Base-by-base conservation (phyloP, 1,284 basidiomycete genomes). In the Cutaneotrichosporon sp. region DNA sequence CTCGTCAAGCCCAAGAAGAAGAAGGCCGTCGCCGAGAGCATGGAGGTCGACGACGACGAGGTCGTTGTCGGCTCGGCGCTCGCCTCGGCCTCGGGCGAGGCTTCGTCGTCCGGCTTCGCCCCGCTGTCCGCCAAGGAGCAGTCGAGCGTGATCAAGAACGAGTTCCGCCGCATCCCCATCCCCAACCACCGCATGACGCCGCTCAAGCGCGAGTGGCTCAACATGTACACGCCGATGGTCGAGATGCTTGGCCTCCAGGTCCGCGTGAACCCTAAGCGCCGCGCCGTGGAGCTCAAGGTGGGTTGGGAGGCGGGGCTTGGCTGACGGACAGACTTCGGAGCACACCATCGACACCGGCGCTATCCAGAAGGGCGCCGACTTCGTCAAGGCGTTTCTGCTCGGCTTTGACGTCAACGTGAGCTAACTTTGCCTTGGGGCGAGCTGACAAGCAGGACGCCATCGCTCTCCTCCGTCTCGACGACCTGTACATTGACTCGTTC, bases 131-230 rank as follows among this genome's bases (percentile, higher is more conserved):
- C 68, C 7, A 59, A 70, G 0, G 69, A 71, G 14, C 64, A 70
- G 50, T 67, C 65, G 22, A 62, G 65, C 9, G 74, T 72, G 1
- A 61, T 80, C 62, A 92, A 89, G 78, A 87, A 89, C 20, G 92
- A 95, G 79, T 88, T 85, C 52, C 83, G 92, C 72, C 83, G 90
- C 57, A 87, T 99, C 70, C 84, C 92, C 24, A 91, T 99, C 76
- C 97, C 95, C 4, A 93, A 93, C 9, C 97, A 99, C 79, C 87
- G 95, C 55, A 94, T 98, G 91, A 94, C 93, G 16, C 97, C 97
- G 6, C 81, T 99, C 61, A 97, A 97, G 81, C 92, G 92, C 74
- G 95, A 97, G 68, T 99, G 95, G 95, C 85, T 97, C 65, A 94
- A 93, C 78, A 88, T 99, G 62, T 99, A 98, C 79, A 92, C 93